Evolutionary conservation across 2,329 filamentous ascomycete species (phyloP).

Genomic region (Fusarium mundagurra): DNA sequence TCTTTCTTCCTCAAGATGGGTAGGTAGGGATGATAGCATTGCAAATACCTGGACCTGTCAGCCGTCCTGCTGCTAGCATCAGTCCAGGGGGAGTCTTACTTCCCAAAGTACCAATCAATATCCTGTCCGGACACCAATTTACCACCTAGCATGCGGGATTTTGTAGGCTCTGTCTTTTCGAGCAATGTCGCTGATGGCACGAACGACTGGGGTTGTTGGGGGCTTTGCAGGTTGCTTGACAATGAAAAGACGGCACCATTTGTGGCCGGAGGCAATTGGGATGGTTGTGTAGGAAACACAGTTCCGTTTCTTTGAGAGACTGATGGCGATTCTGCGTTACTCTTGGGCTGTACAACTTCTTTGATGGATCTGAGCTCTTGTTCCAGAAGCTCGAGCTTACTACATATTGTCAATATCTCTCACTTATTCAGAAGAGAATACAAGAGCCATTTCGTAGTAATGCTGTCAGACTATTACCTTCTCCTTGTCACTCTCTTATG

Average conservation of each 20-base stretch:
- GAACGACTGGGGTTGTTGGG: conserved; percentile 5
- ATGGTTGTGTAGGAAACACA: conserved; percentile 33
- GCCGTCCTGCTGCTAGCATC: neutral
- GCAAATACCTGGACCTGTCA: conserved; percentile 56
- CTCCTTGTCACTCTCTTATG: conserved; percentile 58
- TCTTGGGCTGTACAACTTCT: conserved; percentile 55
- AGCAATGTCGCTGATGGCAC: conserved; percentile 1
- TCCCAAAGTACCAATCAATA: conserved; percentile 65
- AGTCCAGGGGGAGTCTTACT: conserved; percentile 44
- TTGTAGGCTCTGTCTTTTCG: conserved; percentile 43
- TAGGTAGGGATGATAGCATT: conserved; percentile 62
- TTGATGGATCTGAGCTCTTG: conserved; percentile 66
- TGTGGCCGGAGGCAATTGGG: conserved; percentile 9
- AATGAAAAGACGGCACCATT: conserved; percentile 5
- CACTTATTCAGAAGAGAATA: conserved; percentile 1
- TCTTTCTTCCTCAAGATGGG: conserved; percentile 61
- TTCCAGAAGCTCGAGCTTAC: conserved; percentile 65
- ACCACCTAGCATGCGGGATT: conserved; percentile 58
- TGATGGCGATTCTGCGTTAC: conserved; percentile 37
- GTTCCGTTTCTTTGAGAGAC: conserved; percentile 42
- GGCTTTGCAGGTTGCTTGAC: conserved; percentile 12
- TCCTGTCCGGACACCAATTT: conserved; percentile 62
- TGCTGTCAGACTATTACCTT: conserved; percentile 47
- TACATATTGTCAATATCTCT: conserved; percentile 38
- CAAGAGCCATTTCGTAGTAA: neutral